Base-by-base conservation (phyloP, 352 stramenopile species). In the Phytophthora nicotianae region DNA sequence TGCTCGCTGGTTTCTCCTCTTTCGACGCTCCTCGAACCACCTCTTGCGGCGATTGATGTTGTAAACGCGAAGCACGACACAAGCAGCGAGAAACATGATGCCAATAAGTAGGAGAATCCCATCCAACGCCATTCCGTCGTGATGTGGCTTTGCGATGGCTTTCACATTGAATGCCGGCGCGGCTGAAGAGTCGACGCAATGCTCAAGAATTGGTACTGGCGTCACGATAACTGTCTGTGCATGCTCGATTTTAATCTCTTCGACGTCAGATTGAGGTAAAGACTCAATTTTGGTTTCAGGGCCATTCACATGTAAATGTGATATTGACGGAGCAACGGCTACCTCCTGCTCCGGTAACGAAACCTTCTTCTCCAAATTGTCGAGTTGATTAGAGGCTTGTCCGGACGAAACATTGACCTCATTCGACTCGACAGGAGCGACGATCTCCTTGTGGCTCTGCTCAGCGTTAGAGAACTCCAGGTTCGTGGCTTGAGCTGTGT, bases 21-120 rank as follows among this genome's bases (percentile, higher is more conserved):
- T 73, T 3, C 60, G 63, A 50, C 76, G 75, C 24, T 75, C 35
- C 6, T 71, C 72, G 38, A 79, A 79, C 78, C 75, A 80, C 7
- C 23, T 72, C 32, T 86, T 88, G 24, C 78, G 74, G n/a, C 69
- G 76, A 42, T 78, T 78, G 7, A 79, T 59, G 6, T 72, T 88
- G 38, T 72, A 81, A 19, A 83, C 67, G 2, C 78, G 79, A 35
- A 79, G 26, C 3, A 77, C 66, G 10, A 89, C 66, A n/a, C 72
- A 69, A 2, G 63, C 78, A n/a, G 56, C 78, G 40, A 91, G 58
- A 27, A 86, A 48, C 33, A 69, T 66, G 42, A 88, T 66, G 2
- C 58, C 61, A 0, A 75, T 10, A 8, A 86, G 52, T 37, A 89
- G 50, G 41, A 85, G 21, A 16, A 81, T 54, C 41, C 69, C 20